These are phyloP conservation scores for Trichosporon coremiiforme DNA, from an alignment of 1,284 basidiomycete species.

Conservation along the genomic window DNA sequence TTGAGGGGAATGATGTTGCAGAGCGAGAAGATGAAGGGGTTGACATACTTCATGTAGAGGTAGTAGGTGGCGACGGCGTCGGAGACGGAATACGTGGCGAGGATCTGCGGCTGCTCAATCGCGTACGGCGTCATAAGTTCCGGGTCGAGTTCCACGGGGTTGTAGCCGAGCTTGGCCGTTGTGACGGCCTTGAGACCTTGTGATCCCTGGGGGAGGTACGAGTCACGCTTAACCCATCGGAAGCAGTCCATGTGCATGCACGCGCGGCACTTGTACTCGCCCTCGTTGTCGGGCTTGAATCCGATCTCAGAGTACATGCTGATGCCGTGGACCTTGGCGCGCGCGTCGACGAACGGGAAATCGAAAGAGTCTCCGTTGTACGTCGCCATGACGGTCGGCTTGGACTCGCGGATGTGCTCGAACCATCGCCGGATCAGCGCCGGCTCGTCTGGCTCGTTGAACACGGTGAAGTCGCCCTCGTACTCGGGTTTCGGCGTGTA, in stretches of 20 bases:
- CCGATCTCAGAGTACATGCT: conserved; percentile 97
- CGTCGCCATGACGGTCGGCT: conserved; percentile 95
- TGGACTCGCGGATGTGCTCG: conserved; percentile 86
- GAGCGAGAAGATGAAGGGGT: conserved; percentile 98
- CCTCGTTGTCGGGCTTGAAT: conserved; percentile 86
- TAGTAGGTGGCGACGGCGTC: conserved; percentile 99
- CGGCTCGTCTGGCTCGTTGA: conserved; percentile 92
- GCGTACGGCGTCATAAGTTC: conserved; percentile 99
- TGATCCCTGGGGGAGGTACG: conserved; percentile 97
- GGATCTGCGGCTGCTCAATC: conserved; percentile 88
- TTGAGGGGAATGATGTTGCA: conserved; percentile 99
- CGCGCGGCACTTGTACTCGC: conserved; percentile 92
- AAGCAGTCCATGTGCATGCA: conserved; percentile 99
- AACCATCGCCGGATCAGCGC: conserved; percentile 86
- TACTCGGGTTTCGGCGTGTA: conserved; percentile 98
- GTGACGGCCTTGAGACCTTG: conserved; percentile 99
- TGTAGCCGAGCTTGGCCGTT: conserved; percentile 93
- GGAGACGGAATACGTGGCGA: conserved; percentile 98
- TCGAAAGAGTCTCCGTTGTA: conserved; percentile 99
- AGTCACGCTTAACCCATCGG: conserved; percentile 99
- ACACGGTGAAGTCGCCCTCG: conserved; percentile 94
- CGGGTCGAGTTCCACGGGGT: conserved; percentile 96
- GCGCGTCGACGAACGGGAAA: conserved; percentile 94
- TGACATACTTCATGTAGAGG: conserved; percentile 99
- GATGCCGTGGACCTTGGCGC: conserved; percentile 84